Conservation (phyloP, 768 basidiomycete genomes). For the Leccinum uliginosum region DNA sequence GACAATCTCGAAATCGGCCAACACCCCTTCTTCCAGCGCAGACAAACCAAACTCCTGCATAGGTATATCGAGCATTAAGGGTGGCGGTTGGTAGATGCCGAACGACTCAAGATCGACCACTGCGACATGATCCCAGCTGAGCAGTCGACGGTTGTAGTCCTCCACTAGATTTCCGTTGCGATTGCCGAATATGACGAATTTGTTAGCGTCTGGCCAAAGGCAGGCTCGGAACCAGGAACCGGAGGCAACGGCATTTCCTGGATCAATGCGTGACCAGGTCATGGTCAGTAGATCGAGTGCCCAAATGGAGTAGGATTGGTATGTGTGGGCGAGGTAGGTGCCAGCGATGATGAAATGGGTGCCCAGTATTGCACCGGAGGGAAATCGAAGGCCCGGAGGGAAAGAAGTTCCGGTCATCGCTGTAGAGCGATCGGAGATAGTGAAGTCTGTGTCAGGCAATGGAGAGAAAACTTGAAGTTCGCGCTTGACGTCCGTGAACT, state of each 20-base stretch:
- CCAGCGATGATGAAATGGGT: constrained; percentile 91
- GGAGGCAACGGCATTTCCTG: constrained; percentile 75
- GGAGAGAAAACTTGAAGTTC: constrained; percentile 92
- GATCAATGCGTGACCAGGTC: constrained; percentile 86
- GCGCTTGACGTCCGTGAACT: constrained; percentile 94
- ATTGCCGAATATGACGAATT: constrained; percentile 90
- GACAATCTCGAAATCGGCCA: constrained; percentile 90
- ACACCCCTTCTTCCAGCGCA: constrained; percentile 71
- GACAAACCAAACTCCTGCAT: constrained; percentile 85
- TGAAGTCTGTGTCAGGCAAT: constrained; percentile 68
- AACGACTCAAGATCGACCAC: constrained; percentile 91
- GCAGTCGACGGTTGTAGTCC: constrained; percentile 86
- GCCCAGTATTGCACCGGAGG: constrained; percentile 89
- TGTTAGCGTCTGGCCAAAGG: constrained; percentile 79
- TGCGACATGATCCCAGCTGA: constrained; percentile 90
- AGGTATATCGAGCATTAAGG: constrained; percentile 55
- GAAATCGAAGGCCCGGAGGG: constrained; percentile 95
- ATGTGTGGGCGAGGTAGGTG: constrained; percentile 90
- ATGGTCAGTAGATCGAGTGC: constrained; percentile 80
- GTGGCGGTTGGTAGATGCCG: constrained; percentile 90
- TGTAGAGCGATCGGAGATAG: constrained; percentile 73
- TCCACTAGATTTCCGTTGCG: constrained; percentile 82
- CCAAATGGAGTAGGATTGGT: constrained; percentile 96
- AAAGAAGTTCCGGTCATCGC: constrained; percentile 78
- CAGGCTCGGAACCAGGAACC: constrained; percentile 97